Percentiles rank a stretch among this genome's conserved stretches.
These are phyloP conservation scores for Clonostachys solani DNA, from an alignment of 2,329 filamentous ascomycete species.

Conservation along the genomic window DNA sequence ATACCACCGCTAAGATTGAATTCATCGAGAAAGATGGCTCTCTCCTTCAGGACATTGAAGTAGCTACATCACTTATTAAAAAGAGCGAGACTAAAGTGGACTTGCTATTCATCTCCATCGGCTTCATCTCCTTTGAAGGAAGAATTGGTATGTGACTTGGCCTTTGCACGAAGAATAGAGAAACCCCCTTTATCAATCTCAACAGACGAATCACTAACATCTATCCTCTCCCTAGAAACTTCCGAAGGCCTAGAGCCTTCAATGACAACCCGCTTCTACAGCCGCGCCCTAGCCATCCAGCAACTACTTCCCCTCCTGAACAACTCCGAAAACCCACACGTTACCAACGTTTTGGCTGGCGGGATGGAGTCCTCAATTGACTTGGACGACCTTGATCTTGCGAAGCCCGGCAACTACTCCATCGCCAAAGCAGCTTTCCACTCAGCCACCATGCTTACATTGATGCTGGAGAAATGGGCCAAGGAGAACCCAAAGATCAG, in stretches of 20 bases:
- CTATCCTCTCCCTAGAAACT: constrained; percentile 33
- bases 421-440: constrained; percentile 34
- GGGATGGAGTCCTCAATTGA: constrained; percentile 43
- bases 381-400: constrained; percentile 37
- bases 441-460: constrained; percentile 41
- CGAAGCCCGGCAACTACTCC: constrained; percentile 22
- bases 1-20: constrained; percentile 32
- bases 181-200: too few species aligned
- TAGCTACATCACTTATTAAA: constrained; percentile 35
- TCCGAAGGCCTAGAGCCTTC: constrained; percentile 50
- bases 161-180: too few species aligned
- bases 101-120: constrained; percentile 36
- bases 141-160: too few species aligned
- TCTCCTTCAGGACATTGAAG: constrained; percentile 43
- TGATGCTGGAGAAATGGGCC: constrained; percentile 42
- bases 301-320: constrained; percentile 53
- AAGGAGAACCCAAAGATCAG: constrained; percentile 29
- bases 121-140: constrained; percentile 16
- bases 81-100: constrained; percentile 35
- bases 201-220: too few species aligned
- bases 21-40: constrained; percentile 46
- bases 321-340: constrained; percentile 29
- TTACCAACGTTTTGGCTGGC: constrained; percentile 43
- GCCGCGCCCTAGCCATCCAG: constrained; percentile 49
- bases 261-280: constrained; percentile 50